Base-by-base conservation (phyloP, 2,329 filamentous ascomycete genomes). In the Pyricularia pennisetigena region DNA sequence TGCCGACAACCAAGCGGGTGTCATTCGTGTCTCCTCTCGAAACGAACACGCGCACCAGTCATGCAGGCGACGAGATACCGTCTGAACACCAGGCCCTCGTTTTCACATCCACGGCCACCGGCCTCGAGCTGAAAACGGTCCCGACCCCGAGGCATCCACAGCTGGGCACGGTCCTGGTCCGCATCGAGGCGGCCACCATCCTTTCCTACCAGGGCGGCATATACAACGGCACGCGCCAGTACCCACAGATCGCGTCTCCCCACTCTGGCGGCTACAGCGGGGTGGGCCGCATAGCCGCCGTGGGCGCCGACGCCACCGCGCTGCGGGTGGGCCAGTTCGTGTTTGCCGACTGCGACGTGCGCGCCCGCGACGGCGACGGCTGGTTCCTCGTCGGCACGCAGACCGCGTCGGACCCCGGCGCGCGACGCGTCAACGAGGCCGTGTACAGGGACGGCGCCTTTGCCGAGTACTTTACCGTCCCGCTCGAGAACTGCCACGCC, bases 401-500 rank as follows among this genome's bases (percentile, higher is more conserved):
- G 41, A 54, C 41, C 20, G 41, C 41, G 2, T 20, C 20, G 7
- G 41, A 54, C 41, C 16, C 41, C 20, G 41, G 41, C 3, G 16
- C 41, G 6, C 41, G 41, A 7, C 41, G 41, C 7, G 41, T 54
- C 41, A 54, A 54, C 41, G 41, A 54, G 8, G 16, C n/a, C 5
- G 41, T 54, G 16, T 54, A 54, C 41, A n/a, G 72, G 57, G 69
- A 76, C 66, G 76, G 74, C 0, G 72, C 71, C 1, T 75, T 72
- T 30, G 78, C 78, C 12, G 75, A 80, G 71, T 78, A 76, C 67
- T 73, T 71, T 5, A 75, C 71, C 63, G 71, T 75, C 1, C 78
- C 79, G 12, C 69, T 79, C 3, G 79, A 80, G 69, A 80, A 79
- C 68, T 74, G 71, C 64, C 72, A 73, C 61, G 69, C 73, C 0